Evolutionary conservation across 495 filamentous ascomycete species (phyloP), one percentile per base, ranked within the genome.

Genomic region (Neurospora sp.): DNA sequence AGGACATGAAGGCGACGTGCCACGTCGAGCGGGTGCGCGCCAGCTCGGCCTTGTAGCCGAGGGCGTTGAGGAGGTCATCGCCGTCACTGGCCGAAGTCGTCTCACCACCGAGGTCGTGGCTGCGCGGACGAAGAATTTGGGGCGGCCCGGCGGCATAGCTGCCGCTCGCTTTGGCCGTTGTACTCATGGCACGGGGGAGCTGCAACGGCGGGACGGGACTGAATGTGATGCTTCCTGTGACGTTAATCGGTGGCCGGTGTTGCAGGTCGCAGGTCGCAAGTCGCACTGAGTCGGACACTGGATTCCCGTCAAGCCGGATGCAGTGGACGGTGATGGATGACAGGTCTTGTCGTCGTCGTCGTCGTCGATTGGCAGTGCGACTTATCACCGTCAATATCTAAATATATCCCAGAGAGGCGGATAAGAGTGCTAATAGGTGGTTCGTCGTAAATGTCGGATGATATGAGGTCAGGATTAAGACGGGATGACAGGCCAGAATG

Each of bases 1-100:
- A 88, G 69, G 84, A 86, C 86, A 88, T 88, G 80, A 88, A 88
- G 35, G 85, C 85, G 70, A 87, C 86, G 72, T 87, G 85, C 45
- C 86, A 82, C 3, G 86, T 88, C 9, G 86, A 87, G 12, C 86
- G 82, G 44, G 82, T 87, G 45, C 86, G 84, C 73, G 78, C 72
- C 22, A 88, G 69, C 73, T 88, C 86, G 69, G 85, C 79, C 76
- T 82, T 83, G 79, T 88, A 88, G 31, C 86, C 86, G 72, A 88
- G 82, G 69, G 83, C 83, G 41, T 80, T 82, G 71, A 88, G 82
- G 71, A 87, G 68, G 73, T 84, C 81, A 76, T 88, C 85, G 69
- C 84, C 85, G 44, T 76, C 75, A 27, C 53, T 61, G 27, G 53
- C 53, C 5, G 53, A 61, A 6, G 53, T 2, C 12, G 22, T 31